Evolutionary conservation across 2,329 filamentous ascomycete species (phyloP).

Genomic region (Trichoderma guizhouense): DNA sequence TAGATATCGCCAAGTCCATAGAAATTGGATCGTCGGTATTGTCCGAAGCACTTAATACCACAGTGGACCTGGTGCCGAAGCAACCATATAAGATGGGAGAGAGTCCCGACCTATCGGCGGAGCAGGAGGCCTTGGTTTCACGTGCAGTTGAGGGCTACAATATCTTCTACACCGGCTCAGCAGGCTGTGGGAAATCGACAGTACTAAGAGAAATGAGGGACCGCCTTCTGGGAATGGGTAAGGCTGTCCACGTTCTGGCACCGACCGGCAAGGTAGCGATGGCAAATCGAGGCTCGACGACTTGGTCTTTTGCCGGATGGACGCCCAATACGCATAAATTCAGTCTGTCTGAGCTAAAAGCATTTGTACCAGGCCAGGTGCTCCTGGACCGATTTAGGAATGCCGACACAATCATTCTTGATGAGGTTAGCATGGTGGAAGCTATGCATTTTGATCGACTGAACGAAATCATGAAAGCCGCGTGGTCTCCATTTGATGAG

Average conservation of each 20-base stretch:
- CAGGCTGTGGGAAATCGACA: slow-evolving; percentile 41
- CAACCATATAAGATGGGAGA: not conserved
- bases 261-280: slow-evolving; percentile 59
- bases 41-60: not conserved
- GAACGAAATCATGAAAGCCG: slow-evolving; percentile 32
- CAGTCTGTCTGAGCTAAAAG: rapidly evolving
- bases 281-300: slow-evolving; percentile 54
- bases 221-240: not conserved
- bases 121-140: slow-evolving; percentile 32
- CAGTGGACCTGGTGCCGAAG: not conserved
- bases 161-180: slow-evolving; percentile 63
- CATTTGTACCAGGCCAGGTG: slow-evolving; percentile 28
- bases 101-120: not conserved
- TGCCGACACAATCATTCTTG: slow-evolving; percentile 58
- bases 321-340: slow-evolving; percentile 33
- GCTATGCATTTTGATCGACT: slow-evolving; percentile 36
- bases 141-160: slow-evolving; percentile 51
- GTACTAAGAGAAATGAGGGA: slow-evolving; percentile 25
- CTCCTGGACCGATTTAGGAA: slow-evolving; percentile 26
- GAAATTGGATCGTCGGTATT: no score
- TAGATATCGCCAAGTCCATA: not conserved
- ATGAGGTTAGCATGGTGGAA: slow-evolving; percentile 66
- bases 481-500: not conserved
- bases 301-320: slow-evolving; percentile 57
- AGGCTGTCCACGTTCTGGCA: slow-evolving; percentile 50